A percentile compares a stretch with the other conserved stretches of the same genome.
These are phyloP conservation scores for Kingdonia uniflora DNA, from an alignment of 164 flowering plant species.

Conservation along the genomic window DNA sequence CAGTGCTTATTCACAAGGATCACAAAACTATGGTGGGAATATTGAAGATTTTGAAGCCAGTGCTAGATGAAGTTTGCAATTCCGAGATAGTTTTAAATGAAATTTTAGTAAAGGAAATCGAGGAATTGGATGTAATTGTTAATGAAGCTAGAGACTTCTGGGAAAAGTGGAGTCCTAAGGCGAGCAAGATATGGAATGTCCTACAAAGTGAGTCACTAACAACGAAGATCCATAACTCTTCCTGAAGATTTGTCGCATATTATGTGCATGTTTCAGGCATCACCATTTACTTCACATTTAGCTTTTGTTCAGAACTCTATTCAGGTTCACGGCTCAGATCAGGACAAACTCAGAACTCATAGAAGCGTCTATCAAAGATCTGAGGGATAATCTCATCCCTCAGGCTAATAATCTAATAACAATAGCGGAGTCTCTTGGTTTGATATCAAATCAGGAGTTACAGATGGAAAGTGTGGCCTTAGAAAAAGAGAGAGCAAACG, in stretches of 20 bases:
- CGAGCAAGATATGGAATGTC: constrained; percentile 63
- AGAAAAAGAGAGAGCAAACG: constrained; percentile 67
- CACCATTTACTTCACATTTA: constrained; percentile 31
- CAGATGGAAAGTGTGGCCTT: constrained; percentile 84
- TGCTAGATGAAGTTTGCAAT: constrained; percentile 65
- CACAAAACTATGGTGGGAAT: constrained; percentile 29
- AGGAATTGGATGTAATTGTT: constrained; percentile 56
- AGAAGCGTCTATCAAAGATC: constrained; percentile 23
- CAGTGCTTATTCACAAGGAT: constrained; percentile 40
- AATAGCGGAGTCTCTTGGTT: constrained; percentile 44
- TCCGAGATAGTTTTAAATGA: constrained; percentile 35
- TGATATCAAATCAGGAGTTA: constrained; percentile 68
- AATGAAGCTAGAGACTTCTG: constrained; percentile 76
- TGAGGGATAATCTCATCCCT: constrained; percentile 34
- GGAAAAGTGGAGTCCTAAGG: constrained; percentile 70
- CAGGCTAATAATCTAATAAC: constrained; percentile 41
- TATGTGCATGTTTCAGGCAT: constrained; percentile 35
- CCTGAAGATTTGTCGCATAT: constrained; percentile 35
- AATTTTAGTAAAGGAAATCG: constrained; percentile 42
- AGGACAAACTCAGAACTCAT: no score
- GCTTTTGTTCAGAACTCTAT: constrained; percentile 41
- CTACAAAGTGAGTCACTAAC: constrained; percentile 42
- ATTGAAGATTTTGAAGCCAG: constrained; percentile 61
- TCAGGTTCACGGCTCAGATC: no score
- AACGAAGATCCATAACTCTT: constrained; percentile 37